Conservation (phyloP, 495 filamentous ascomycete genomes). For the Hypoxylon subgilvum region DNA sequence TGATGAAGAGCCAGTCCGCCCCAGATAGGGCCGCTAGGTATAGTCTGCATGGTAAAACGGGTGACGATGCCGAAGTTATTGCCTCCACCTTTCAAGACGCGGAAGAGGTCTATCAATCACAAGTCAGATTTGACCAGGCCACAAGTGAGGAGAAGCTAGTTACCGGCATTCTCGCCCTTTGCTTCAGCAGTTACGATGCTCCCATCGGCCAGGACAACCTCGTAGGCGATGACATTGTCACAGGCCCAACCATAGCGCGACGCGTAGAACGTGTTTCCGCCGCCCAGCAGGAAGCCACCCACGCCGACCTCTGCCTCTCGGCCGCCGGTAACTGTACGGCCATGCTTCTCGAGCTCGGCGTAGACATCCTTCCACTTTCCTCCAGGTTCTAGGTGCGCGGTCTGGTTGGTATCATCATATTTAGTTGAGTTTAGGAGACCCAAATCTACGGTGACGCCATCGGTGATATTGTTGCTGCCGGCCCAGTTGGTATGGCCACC, state of each 20-base stretch:
- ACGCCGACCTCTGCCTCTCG: conserved; percentile 62
- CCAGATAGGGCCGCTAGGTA: conserved; percentile 52
- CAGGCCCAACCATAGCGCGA: conserved; percentile 56
- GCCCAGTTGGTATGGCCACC: conserved; percentile 60
- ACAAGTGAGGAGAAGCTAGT: no score
- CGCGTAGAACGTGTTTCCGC: conserved; percentile 59
- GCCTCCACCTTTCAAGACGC: conserved; percentile 61
- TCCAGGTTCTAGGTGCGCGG: conserved; percentile 53
- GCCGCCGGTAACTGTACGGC: conserved; percentile 60
- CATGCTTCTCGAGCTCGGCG: conserved; percentile 49
- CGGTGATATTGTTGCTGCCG: conserved; percentile 56
- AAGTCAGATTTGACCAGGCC: background rate
- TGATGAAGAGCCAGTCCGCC: conserved; percentile 41
- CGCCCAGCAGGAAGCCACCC: conserved; percentile 64
- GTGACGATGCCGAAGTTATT: conserved; percentile 71
- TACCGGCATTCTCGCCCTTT: conserved; percentile 14
- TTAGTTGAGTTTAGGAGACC: conserved; percentile 49
- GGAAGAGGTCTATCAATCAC: conserved; percentile 52
- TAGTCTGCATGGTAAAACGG: conserved; percentile 55
- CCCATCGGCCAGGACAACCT: conserved; percentile 54
- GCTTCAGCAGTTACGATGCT: conserved; percentile 44
- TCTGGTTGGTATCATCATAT: conserved; percentile 43
- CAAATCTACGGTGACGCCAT: conserved; percentile 64
- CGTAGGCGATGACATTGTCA: conserved; percentile 58
- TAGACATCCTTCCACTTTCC: conserved; percentile 63